A percentile compares a stretch with the other conserved stretches of the same genome.
Evolutionary conservation across 345 rosid genomes (phyloP).

Genomic region (sweet orange (Citrus sinensis)): DVS_A1.0 CM039165.1:37491001-37491500

Average conservation of each 20-base stretch:
- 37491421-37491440: background rate
- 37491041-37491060: slow-evolving; percentile 22
- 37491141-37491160: slow-evolving; percentile 6
- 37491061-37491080: slow-evolving; percentile 52
- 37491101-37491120: slow-evolving; percentile 16
- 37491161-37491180: slow-evolving; percentile 16
- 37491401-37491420: background rate
- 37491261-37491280: slow-evolving; percentile 48
- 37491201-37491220: slow-evolving; percentile 12
- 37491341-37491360: no score
- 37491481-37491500: slow-evolving; percentile 35
- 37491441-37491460: no score
- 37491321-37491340: background rate
- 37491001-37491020: background rate
- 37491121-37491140: slow-evolving; percentile 4
- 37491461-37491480: background rate
- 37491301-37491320: background rate
- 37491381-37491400: background rate
- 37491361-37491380: background rate
- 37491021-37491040: background rate
- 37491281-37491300: slow-evolving; percentile 5
- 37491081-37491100: slow-evolving; percentile 53
- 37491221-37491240: slow-evolving; percentile 13
- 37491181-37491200: slow-evolving; percentile 16
- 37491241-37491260: slow-evolving; percentile 31